These are phyloP conservation scores for Trichoderma sp. DNA, from an alignment of 2,329 filamentous ascomycete genomes.

Conservation along the genomic window DNA sequence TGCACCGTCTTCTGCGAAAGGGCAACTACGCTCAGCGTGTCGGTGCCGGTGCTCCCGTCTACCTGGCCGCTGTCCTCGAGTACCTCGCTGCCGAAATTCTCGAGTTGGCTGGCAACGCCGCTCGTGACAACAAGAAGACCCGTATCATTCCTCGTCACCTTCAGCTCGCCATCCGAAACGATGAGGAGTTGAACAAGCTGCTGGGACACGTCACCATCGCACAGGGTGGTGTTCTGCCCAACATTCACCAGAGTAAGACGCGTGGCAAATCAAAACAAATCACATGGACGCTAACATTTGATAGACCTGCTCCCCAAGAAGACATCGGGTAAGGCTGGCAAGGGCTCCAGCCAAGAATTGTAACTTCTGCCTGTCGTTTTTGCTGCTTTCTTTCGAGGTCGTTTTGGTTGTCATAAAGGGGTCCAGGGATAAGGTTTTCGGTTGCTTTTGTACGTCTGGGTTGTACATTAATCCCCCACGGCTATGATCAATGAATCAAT, in stretches of 20 bases:
- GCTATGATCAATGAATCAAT: constrained; percentile 60
- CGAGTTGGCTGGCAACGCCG: constrained; percentile 97
- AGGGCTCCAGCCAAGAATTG: constrained; percentile 92
- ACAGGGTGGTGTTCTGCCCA: constrained; percentile 94
- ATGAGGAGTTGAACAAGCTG: constrained; percentile 99
- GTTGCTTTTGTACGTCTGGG: constrained; percentile 62
- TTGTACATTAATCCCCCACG: constrained; percentile 75
- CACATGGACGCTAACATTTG: constrained; percentile 41
- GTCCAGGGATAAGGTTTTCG: constrained; percentile 72
- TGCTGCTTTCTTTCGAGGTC: constrained; percentile 57
- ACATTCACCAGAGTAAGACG: constrained; percentile 92
- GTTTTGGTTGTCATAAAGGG: constrained; percentile 79
- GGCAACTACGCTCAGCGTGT: constrained; percentile 99
- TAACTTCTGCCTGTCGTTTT: constrained; percentile 58
- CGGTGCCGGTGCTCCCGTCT: constrained; percentile 96
- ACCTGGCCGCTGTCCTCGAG: constrained; percentile 95
- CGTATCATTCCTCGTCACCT: constrained; percentile 99
- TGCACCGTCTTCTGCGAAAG: constrained; percentile 97
- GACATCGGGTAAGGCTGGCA: constrained; percentile 86
- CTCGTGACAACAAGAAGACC: constrained; percentile 99
- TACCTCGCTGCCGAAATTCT: constrained; percentile 99
- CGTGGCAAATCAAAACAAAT: constrained; percentile 18
- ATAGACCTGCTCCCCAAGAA: constrained; percentile 98
- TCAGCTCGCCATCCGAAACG: constrained; percentile 98
- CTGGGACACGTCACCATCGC: constrained; percentile 95